Evolutionary conservation across 192 early-diverging fungal species (phyloP), one percentile per base, ranked within the genome.

Genomic region (Phlyctochytrium planicorne): DNA sequence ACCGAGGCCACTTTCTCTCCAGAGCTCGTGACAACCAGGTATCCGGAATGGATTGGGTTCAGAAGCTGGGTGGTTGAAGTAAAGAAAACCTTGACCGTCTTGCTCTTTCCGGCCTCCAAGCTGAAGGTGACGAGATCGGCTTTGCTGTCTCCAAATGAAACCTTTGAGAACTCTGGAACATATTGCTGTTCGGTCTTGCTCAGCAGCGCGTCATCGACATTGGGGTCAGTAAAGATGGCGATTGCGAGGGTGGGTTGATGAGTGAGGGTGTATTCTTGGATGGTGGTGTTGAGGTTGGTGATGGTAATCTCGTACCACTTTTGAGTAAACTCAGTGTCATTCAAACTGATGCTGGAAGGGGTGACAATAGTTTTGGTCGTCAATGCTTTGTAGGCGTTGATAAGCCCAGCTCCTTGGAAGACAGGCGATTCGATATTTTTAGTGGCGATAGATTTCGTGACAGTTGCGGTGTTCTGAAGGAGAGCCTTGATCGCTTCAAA

Each of bases 391-490:
- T 75, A 78, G 53, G 91, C 64, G 73, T 93, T 84, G 34, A 96
- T 76, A 30, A 94, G 76, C 20, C 94, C 94, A 35, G 75, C 78
- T 3, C 91, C 91, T 67, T 89, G 87, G 59, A 73, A 78, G 69
- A 84, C 76, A 16, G 88, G 83, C n/a, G 88, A 82, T 3, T 86
- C 85, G 23, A 78, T 69, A 32, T 65, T 60, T n/a, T 70, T 34
- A 29, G 17, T 10, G 14, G 14, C 14, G 53, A 34, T 53, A 10
- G 27, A 12, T 16, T 65, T 27, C 14, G 29, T n/a, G 31, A 80
- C 75, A 0, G 75, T 71, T 10, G 85, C 87, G 31, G 78, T 83
- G 50, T 90, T 84, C 23, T 80, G 76, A 2, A 89, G 36, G 66
- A 81, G 63, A 14, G 78, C 67, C 3, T 72, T 68, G 6, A 75